These are phyloP conservation scores for Acacia acuminata DNA, from an alignment of 306 rosid species.

Conservation along the genomic window DNA sequence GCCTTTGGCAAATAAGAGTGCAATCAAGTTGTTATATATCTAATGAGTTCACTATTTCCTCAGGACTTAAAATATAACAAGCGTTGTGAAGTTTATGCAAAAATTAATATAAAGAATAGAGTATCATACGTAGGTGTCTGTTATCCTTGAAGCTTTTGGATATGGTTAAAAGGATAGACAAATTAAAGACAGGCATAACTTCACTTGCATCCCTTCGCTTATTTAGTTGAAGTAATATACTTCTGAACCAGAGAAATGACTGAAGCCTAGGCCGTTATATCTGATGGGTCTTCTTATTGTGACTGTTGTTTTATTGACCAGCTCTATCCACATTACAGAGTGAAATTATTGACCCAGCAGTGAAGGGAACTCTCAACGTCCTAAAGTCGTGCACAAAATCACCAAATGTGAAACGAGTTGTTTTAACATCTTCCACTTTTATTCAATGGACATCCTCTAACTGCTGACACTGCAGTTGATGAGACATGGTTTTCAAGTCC, in stretches of 20 bases:
- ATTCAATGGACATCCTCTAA: background rate
- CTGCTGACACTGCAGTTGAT: constrained; percentile 9
- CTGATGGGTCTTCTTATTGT: background rate
- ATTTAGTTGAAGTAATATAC: background rate
- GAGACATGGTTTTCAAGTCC: constrained; percentile 11
- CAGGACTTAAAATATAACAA: background rate
- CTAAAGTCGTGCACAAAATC: constrained; percentile 41
- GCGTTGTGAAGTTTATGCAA: background rate
- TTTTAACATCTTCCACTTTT: background rate
- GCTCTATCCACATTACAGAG: background rate
- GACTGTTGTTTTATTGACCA: background rate
- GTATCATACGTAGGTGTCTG: background rate
- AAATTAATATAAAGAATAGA: background rate
- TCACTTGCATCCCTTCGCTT: background rate
- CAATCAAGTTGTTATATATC: background rate
- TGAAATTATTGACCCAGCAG: constrained; percentile 7
- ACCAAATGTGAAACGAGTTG: constrained; percentile 24
- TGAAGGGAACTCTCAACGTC: constrained; percentile 12
- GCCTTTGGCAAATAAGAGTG: background rate
- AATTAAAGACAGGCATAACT: background rate
- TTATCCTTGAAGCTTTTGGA: background rate
- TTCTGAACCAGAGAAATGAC: background rate
- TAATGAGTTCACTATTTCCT: background rate
- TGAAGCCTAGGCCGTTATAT: background rate
- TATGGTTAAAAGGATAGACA: background rate